Evolutionary conservation across 805 yeast species (phyloP), one percentile per base, ranked within the genome.

Genomic region (Saturnispora halmiae): DNA sequence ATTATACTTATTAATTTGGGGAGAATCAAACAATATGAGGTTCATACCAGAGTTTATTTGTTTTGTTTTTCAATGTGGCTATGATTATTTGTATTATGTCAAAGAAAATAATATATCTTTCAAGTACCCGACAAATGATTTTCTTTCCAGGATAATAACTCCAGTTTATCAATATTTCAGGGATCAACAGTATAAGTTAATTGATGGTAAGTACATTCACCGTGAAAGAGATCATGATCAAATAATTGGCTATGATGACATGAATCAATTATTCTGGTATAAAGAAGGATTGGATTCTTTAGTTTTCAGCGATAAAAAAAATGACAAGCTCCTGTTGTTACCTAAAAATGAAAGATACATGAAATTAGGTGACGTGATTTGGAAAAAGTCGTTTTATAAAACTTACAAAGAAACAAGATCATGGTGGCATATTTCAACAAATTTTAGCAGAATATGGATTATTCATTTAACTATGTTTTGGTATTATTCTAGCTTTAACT

Each of bases 221-320:
- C 74, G 77, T 59, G 87, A 77, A 52, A 71, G 71, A 50, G 92
- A 85, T 61, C 92, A 78, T 66, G 56, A 68, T 58, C 56, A 72
- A 49, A 66, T 78, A 55, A 54, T 77, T 58, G 72, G 83, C 46
- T 59, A 81, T 49, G 78, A 73, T 51, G 78, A 73, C 47, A 55
- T 71, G 29, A 72, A 73, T 48, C 77, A 70, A 47, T 56, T 66
- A 15, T 73, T 73, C 43, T 73, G 78, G 77, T 64, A 63, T 43
- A 56, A 60, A 2, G 51, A 61, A 35, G 65, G 67, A 13, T 46
- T 72, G 4, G 38, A 49, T 14, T 53, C 55, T 30, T 54, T 73
- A 14, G 46, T 42, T 22, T 49, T 70, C 6, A 24, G 41, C n/a
- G 35, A 24, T 8, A 34, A 48, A 2, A 67, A 68, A 42, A 67